Evolutionary conservation across 129 eudicot genomes (phyloP), one percentile per base, ranked within the genome.

Genomic region (Heracleum sosnowskyi): DNA sequence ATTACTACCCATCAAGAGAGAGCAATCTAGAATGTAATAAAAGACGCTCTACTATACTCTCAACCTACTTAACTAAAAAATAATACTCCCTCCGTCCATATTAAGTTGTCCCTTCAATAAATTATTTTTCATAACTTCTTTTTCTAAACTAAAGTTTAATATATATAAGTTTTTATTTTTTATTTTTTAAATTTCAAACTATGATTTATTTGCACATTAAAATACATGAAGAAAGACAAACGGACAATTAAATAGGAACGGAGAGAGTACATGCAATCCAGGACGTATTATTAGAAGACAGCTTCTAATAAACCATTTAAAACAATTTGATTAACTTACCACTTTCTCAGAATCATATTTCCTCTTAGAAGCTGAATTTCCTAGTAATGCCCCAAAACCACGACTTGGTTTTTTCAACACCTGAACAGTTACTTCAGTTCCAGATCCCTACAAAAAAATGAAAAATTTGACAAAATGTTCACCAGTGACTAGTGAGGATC

Each of bases 301-400:
- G 13, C 20, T 73, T 11, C 47, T 44, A 11, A 2, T 11, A 44
- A 40, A 40, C 0, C 55, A 26, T 11, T 12, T 24, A 26, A 42
- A 18, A n/a, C 51, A n/a, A 24, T n/a, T 47, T 75, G 41, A 36
- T 47, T n/a, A 78, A 83, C 81, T 80, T 55, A 88, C 99, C 81
- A 80, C 85, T 75, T 79, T 86, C 82, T 83, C 88, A 76, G 84
- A 57, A 81, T 83, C 86, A 42, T 84, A 76, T 86, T 96, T 96
- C 84, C 93, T 83, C 82, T 96, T 96, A 39, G 91, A 82, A 20
- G 89, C 77, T 63, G 96, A 75, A 75, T 74, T 86, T 60, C 97
- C 97, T 9, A 96, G 89, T 81, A 96, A 74, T 35, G 97, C 93
- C 77, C 97, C 99, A 86, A 96, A 90, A 80, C 88, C 97, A 64